Evolutionary conservation across 1,139 yeast genomes (phyloP).

Genomic region (Meyerozyma carpophila): DNA sequence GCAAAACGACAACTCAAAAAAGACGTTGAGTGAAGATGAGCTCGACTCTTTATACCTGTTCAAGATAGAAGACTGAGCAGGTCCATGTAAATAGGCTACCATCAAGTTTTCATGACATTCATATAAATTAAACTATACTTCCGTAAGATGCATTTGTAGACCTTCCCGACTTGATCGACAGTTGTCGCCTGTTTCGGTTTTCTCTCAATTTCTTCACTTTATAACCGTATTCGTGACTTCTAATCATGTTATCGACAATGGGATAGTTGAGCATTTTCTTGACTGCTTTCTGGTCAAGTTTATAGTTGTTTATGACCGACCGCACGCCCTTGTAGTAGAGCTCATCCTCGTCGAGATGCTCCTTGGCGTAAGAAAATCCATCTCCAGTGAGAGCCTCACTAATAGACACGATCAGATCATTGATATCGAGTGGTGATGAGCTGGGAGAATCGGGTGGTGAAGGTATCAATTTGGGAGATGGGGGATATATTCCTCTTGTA

Average conservation of each 20-base stretch:
- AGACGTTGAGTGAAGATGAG: constrained; percentile 23
- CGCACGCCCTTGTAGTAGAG: constrained; percentile 28
- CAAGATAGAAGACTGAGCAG: constrained; percentile 26
- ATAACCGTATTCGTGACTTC: constrained; percentile 40
- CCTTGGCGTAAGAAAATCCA: constrained; percentile 26
- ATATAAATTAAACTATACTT: not conserved
- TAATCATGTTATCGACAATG: constrained; percentile 39
- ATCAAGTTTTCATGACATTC: not conserved
- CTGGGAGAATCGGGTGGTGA: constrained; percentile 21
- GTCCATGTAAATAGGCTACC: constrained; percentile 1
- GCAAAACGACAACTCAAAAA: constrained; percentile 7
- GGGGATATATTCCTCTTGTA: constrained; percentile 25
- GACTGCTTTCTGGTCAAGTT: constrained; percentile 32
- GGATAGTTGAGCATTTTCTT: constrained; percentile 37
- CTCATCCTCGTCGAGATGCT: constrained; percentile 40
- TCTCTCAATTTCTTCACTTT: constrained; percentile 36
- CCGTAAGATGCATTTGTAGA: not conserved
- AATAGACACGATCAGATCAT: constrained; percentile 14
- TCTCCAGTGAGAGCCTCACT: constrained; percentile 25
- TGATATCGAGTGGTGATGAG: constrained; percentile 8
- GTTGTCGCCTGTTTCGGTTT: constrained; percentile 9
- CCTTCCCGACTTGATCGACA: not conserved
- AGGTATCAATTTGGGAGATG: constrained; percentile 19
- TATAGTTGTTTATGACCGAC: constrained; percentile 33
- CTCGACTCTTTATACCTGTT: constrained; percentile 39